phyloP scores from a whole-genome alignment of 495 filamentous ascomycete genomes.

The Margaritispora aquatica region DNA sequence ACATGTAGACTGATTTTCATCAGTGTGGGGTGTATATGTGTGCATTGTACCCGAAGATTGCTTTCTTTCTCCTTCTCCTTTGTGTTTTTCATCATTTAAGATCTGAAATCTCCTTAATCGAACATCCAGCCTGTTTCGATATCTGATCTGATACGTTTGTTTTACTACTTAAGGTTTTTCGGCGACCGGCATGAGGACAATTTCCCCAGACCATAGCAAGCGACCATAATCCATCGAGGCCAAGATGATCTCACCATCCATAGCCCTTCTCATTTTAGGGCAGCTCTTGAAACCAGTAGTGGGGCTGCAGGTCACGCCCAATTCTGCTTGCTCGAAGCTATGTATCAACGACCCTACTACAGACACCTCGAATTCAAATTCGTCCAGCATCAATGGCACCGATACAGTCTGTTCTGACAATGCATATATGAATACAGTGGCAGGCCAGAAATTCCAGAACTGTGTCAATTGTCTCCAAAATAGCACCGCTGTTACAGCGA shows the following conservation, averaged over 20 bases:
- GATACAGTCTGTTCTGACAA: slow-evolving; percentile 43
- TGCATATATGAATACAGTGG: slow-evolving; percentile 24
- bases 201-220: not conserved
- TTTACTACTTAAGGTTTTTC: too few relatives aligned
- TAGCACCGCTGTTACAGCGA: slow-evolving; percentile 36
- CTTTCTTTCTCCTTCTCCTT: too few relatives aligned
- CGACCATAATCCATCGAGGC: not conserved
- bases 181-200: not conserved
- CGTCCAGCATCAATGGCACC: slow-evolving; percentile 34
- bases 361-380: slow-evolving; percentile 37
- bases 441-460: slow-evolving; percentile 38
- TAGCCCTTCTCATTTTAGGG: not conserved
- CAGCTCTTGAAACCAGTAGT: slow-evolving; percentile 1
- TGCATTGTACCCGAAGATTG: too few relatives aligned
- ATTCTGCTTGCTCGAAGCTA: slow-evolving; percentile 41
- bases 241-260: not conserved
- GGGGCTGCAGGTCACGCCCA: slow-evolving; percentile 41
- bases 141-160: too few relatives aligned
- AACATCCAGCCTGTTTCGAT: too few relatives aligned
- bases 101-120: too few relatives aligned
- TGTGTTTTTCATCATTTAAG: too few relatives aligned
- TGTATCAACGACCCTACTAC: slow-evolving; percentile 34
- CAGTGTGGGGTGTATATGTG: too few relatives aligned
- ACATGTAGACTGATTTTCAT: too few relatives aligned
- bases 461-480: slow-evolving; percentile 46